Conservation (phyloP, 2,329 filamentous ascomycete genomes). For the Ceratocystis papillata region DNA sequence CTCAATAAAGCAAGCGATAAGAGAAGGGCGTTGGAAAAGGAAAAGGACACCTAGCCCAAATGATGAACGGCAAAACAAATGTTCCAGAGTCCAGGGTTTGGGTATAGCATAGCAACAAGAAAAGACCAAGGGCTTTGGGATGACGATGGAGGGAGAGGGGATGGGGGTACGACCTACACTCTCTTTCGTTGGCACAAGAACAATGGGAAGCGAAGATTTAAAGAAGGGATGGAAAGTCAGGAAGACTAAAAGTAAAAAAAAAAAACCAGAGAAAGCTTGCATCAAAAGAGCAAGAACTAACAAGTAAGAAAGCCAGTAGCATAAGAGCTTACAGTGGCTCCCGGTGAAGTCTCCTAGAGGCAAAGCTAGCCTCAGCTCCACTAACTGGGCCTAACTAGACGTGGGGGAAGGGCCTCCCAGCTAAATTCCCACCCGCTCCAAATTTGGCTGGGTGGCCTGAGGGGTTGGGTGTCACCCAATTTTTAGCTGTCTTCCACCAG, state of each 20-base stretch:
- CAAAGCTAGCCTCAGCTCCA: not conserved
- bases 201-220: not conserved
- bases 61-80: not conserved
- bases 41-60: conserved; percentile 11
- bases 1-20: not conserved
- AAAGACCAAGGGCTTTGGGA: conserved; percentile 9
- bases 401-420: not conserved
- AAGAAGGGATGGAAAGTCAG: not conserved
- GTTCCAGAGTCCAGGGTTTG: conserved; percentile 6
- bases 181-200: not conserved
- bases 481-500: not conserved
- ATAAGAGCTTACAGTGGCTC: not conserved
- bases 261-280: not conserved
- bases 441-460: conserved; percentile 9
- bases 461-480: not conserved
- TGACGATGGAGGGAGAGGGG: not conserved
- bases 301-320: not conserved
- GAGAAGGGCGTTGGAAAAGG: conserved; percentile 13
- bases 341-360: not conserved
- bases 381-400: not conserved
- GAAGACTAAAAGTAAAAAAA: not conserved
- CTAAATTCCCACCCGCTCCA: not conserved
- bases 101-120: conserved; percentile 3
- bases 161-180: not conserved
- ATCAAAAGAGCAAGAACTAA: too few relatives aligned